These are phyloP conservation scores for Lentinus tigrinus DNA, from an alignment of 768 basidiomycete genomes.

Conservation along the genomic window DNA sequence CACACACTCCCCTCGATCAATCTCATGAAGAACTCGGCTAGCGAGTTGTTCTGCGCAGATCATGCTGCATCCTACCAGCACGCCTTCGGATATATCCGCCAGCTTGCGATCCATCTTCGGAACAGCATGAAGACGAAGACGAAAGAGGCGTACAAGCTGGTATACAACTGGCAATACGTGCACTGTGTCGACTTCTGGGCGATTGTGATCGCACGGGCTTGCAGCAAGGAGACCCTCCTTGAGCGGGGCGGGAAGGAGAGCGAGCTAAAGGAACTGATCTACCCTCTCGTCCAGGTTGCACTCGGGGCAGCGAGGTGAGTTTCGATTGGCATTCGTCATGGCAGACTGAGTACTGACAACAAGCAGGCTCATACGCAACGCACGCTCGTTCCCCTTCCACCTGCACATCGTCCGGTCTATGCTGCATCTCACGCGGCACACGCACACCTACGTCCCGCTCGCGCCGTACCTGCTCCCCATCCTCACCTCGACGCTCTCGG, in stretches of 20 bases:
- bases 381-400: slow-evolving; percentile 93
- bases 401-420: slow-evolving; percentile 89
- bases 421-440: slow-evolving; percentile 80
- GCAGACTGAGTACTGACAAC: neutral
- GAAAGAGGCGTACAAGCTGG: slow-evolving; percentile 91
- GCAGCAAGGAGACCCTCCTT: slow-evolving; percentile 55
- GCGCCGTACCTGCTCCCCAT: slow-evolving; percentile 86
- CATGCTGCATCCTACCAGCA: slow-evolving; percentile 83
- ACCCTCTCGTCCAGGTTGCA: slow-evolving; percentile 93
- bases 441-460: slow-evolving; percentile 83
- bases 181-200: slow-evolving; percentile 98
- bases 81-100: slow-evolving; percentile 93
- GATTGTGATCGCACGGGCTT: slow-evolving; percentile 80
- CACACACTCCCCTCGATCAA: slow-evolving; percentile 91
- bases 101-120: slow-evolving; percentile 88
- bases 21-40: slow-evolving; percentile 97
- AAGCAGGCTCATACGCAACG: slow-evolving; percentile 80
- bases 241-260: slow-evolving; percentile 60
- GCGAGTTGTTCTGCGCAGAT: slow-evolving; percentile 83
- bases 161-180: slow-evolving; percentile 99
- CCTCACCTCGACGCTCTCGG: slow-evolving; percentile 68
- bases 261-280: slow-evolving; percentile 84
- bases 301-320: slow-evolving; percentile 89
- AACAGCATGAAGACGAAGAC: slow-evolving; percentile 88
- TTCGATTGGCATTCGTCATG: neutral